Evolutionary conservation across 495 filamentous ascomycete species (phyloP).

Genomic region (Daldinia concentrica): DNA sequence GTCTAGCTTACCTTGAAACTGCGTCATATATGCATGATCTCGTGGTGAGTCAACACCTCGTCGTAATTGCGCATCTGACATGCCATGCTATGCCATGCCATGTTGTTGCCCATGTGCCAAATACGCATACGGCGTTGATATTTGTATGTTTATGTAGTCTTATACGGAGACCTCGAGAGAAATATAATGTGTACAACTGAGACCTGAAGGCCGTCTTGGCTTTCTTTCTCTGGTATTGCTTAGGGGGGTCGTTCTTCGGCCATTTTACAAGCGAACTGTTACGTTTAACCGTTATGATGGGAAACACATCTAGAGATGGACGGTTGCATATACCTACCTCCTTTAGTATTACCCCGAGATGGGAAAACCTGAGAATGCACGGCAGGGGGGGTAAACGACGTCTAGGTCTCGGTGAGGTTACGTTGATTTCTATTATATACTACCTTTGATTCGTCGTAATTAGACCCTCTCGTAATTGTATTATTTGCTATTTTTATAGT

Average conservation of each 20-base stretch:
- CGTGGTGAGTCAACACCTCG: constrained; percentile 24
- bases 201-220: too few relatives aligned
- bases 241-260: not conserved
- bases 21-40: constrained; percentile 32
- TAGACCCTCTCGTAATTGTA: not conserved
- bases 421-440: constrained; percentile 4
- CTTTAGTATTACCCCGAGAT: constrained; percentile 24
- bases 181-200: not conserved
- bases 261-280: not conserved
- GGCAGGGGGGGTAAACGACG: constrained; percentile 7
- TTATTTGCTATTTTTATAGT: not conserved
- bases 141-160: not conserved
- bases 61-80: constrained; percentile 22
- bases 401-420: constrained; percentile 13
- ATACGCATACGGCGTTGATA: constrained; percentile 17
- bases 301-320: not conserved
- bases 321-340: constrained; percentile 22
- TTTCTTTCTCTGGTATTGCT: too few relatives aligned
- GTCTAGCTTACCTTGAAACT: constrained; percentile 10
- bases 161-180: not conserved
- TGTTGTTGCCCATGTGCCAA: not conserved
- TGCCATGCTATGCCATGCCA: not conserved
- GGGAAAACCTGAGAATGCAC: constrained; percentile 20
- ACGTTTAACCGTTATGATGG: constrained; percentile 25
- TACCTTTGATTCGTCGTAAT: not conserved